Evolutionary conservation across 1,284 basidiomycete species (phyloP).

Genomic region (Phlebopus sp.): DNA sequence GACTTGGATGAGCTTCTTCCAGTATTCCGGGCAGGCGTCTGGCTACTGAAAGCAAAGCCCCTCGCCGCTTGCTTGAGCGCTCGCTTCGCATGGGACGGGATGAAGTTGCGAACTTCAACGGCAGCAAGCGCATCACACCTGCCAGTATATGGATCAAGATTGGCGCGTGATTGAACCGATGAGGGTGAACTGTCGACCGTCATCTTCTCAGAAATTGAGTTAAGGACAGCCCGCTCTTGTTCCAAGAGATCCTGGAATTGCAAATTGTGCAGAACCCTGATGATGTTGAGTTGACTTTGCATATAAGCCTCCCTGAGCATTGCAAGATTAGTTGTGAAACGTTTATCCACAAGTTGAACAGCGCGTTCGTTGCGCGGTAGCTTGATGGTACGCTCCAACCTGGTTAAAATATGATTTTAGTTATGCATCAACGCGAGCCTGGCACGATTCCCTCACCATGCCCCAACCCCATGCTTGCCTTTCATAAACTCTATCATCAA

Average conservation of each 20-base stretch:
- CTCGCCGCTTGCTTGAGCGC: too few species aligned
- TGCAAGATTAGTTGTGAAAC: too few species aligned
- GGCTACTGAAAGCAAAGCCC: too few species aligned
- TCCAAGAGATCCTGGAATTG: neutral
- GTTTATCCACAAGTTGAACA: neutral
- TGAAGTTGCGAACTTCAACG: too few species aligned
- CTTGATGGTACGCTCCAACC: neutral
- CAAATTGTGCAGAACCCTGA: neutral
- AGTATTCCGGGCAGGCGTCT: too few species aligned
- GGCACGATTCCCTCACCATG: neutral
- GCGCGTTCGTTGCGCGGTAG: neutral
- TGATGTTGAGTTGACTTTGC: neutral
- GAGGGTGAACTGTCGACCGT: too few species aligned
- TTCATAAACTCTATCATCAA: neutral
- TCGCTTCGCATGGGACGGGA: too few species aligned
- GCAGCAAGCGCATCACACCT: neutral
- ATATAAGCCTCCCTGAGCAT: too few species aligned
- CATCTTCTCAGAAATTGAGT: neutral
- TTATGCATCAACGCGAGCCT: neutral
- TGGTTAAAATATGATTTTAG: neutral
- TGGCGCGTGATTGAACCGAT: neutral
- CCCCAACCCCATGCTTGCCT: neutral
- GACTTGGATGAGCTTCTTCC: too few species aligned
- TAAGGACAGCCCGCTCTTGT: neutral
- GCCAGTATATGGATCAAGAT: neutral